Evolutionary conservation across 345 rosid species (phyloP), one percentile per base, ranked within the genome.

Genomic region (Lumnitzera racemosa): DNA sequence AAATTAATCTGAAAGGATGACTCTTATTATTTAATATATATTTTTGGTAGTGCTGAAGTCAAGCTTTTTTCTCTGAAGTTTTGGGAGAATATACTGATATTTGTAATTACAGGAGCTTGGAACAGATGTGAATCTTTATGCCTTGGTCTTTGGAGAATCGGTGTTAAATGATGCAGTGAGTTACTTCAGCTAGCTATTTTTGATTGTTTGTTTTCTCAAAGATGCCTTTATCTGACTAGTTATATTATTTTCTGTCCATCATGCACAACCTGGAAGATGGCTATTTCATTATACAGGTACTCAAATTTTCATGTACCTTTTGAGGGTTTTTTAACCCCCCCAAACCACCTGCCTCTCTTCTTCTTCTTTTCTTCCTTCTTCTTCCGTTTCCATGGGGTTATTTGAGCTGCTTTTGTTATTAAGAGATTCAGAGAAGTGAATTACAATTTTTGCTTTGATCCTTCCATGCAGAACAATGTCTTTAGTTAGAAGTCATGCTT

Each of bases 141-240:
- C 99, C 13, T 73, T 90, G 78, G 99, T 94, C 58, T 94, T 94
- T 67, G 99, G 99, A 56, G 99, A 94, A 83, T 94, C 97, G 20
- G 99, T 94, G 68, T 77, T 94, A 65, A 94, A 94, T 74, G 99
- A 94, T 65, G 99, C 99, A n/a, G 99, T 94, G 79, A 78, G 88
- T 70, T 70, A 61, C 65, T 49, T 23, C 50, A 61, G 51, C 66
- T 63, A 49, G n/a, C 25, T 12, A 2, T 47, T 29, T 59, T 41
- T 49, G 49, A 25, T 11, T 65, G 61, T 31, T 70, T 56, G 50
- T 53, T 70, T 60, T 55, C 12, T n/a, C 50, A 16, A 13, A 2
- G 49, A n/a, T 50, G 51, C 52, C 24, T 53, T 46, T 55, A 51
- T 27, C 41, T 59, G 53, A 69, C 58, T 47, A 43, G 46, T 51